These are phyloP conservation scores for Aleurites moluccanus DNA, from an alignment of 441 rosid species.

Conservation along the genomic window DNA sequence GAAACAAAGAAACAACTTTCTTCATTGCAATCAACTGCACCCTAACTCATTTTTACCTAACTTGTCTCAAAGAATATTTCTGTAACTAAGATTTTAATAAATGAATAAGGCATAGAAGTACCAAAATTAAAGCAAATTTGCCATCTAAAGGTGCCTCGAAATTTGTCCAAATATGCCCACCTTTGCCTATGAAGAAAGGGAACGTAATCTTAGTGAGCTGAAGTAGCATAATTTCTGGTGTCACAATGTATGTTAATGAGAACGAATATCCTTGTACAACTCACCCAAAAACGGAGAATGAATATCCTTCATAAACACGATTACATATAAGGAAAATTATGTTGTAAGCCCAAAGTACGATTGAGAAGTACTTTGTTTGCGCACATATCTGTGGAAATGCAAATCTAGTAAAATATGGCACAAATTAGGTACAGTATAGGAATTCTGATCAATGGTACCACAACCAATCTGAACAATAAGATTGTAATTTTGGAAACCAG, in stretches of 20 bases:
- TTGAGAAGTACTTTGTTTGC: slow-evolving; percentile 49
- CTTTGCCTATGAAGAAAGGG: slow-evolving; percentile 45
- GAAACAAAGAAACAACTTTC: slow-evolving; percentile 12
- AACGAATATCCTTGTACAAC: slow-evolving; percentile 26
- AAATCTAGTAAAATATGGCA: slow-evolving; percentile 37
- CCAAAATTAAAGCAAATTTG: slow-evolving; percentile 97
- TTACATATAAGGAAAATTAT: slow-evolving; percentile 69
- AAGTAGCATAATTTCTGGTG: slow-evolving; percentile 13
- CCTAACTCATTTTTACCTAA: not conserved
- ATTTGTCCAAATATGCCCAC: slow-evolving; percentile 72
- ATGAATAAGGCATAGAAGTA: slow-evolving; percentile 36
- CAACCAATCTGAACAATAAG: not conserved
- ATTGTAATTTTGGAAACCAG: not conserved
- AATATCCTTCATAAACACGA: slow-evolving; percentile 86
- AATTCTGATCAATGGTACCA: not conserved
- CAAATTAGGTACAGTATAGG: slow-evolving; percentile 14
- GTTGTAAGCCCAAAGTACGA: slow-evolving; percentile 73
- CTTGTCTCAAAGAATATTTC: not conserved
- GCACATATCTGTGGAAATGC: slow-evolving; percentile 62
- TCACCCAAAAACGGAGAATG: slow-evolving; percentile 84
- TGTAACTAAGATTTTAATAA: not conserved
- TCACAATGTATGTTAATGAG: slow-evolving; percentile 4
- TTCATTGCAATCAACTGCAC: not conserved
- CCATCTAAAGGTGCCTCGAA: slow-evolving; percentile 91
- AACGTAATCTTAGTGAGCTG: slow-evolving; percentile 11